A percentile compares a stretch with the other conserved stretches of the same genome.
phyloP scores from a whole-genome alignment of 345 rosid species.

The Gossypium arboreum region DNA sequence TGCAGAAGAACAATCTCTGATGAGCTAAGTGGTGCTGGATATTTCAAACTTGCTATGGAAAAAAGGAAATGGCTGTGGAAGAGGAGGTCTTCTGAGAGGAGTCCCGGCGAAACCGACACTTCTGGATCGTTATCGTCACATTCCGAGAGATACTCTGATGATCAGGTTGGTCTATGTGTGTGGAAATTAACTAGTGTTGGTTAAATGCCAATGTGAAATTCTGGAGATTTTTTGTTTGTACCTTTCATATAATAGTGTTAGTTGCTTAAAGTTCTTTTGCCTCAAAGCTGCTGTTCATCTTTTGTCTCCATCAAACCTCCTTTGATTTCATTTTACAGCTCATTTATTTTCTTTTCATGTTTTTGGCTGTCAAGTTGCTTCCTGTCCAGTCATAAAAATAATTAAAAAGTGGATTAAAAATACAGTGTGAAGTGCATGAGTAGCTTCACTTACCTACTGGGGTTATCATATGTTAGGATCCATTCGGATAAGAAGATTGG shows the following conservation, averaged over 20 bases:
- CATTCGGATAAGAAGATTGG: too few species aligned
- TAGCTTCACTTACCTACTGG: not conserved
- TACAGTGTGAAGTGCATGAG: not conserved
- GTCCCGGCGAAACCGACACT: constrained; percentile 68
- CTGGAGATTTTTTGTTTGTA: not conserved
- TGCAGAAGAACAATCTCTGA: constrained; percentile 41
- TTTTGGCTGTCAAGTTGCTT: not conserved
- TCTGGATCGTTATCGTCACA: constrained; percentile 66
- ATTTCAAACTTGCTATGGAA: constrained; percentile 46
- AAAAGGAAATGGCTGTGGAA: constrained; percentile 73
- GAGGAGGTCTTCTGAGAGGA: constrained; percentile 68
- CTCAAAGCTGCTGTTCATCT: not conserved
- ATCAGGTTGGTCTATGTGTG: constrained; percentile 44
- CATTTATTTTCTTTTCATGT: not conserved
- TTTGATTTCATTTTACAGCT: not conserved
- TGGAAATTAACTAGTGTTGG: not conserved
- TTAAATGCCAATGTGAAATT: not conserved
- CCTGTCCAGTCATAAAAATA: not conserved
- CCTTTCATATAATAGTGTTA: not conserved
- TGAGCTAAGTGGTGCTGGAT: constrained; percentile 27
- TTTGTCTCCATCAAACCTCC: not conserved
- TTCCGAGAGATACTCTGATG: constrained; percentile 69
- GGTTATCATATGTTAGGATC: too few species aligned
- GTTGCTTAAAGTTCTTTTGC: not conserved
- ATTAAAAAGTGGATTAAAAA: not conserved